phyloP scores from a whole-genome alignment of 805 yeast genomes.

The Candida multigemmis region DNA sequence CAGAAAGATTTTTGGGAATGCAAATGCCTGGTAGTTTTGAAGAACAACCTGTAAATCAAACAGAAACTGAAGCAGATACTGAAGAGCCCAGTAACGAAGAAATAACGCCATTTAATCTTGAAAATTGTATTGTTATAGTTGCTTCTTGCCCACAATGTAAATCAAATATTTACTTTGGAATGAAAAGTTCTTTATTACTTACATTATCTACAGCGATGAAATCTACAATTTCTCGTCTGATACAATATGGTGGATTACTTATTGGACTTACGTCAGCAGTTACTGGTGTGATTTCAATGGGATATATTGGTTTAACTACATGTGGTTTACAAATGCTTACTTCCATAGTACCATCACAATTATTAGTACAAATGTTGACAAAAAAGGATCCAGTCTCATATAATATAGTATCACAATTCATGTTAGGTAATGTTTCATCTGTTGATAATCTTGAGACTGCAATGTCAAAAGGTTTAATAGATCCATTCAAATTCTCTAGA shows the following conservation, averaged over 20 bases:
- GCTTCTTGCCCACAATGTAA: slow-evolving; percentile 36
- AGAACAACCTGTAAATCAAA: not conserved
- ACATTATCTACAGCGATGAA: slow-evolving; percentile 10
- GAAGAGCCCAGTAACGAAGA: not conserved
- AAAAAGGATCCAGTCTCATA: slow-evolving; percentile 1
- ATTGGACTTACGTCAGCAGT: slow-evolving; percentile 30
- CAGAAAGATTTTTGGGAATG: too few relatives aligned
- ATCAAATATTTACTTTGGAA: slow-evolving; percentile 19
- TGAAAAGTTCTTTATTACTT: slow-evolving; percentile 18
- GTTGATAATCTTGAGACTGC: slow-evolving; percentile 21
- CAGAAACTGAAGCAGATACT: not conserved
- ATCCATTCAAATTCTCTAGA: slow-evolving; percentile 26
- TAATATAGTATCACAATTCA: slow-evolving; percentile 2
- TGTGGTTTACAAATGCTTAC: slow-evolving; percentile 30
- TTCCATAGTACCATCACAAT: slow-evolving; percentile 22
- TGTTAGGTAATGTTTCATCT: slow-evolving; percentile 3
- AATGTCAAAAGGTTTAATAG: slow-evolving; percentile 19
- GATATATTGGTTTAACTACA: slow-evolving; percentile 27
- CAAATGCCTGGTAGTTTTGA: too few relatives aligned
- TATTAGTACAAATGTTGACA: slow-evolving; percentile 15
- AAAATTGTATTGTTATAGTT: slow-evolving; percentile 3
- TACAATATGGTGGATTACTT: slow-evolving; percentile 21
- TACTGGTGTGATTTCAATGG: slow-evolving; percentile 30
- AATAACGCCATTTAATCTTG: not conserved
- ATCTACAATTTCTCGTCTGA: slow-evolving; percentile 8